These are phyloP conservation scores for Circinella umbellata DNA, from an alignment of 371 early-diverging fungal genomes.

Conservation along the genomic window DNA sequence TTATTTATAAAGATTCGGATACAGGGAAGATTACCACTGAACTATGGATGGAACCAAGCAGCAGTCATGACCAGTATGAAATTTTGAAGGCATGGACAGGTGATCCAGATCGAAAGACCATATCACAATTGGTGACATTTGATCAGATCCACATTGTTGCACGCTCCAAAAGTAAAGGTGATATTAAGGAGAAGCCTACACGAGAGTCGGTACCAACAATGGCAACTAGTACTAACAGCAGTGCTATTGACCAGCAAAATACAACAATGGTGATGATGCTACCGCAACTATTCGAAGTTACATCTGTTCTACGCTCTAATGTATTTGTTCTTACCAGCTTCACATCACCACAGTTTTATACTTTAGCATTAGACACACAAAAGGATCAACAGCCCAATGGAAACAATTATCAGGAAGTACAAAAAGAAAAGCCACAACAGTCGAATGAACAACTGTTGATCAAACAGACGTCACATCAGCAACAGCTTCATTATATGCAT, in stretches of 20 bases:
- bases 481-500: not conserved
- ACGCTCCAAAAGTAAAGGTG: constrained; percentile 38
- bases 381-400: not conserved
- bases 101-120: constrained; percentile 60
- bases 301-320: constrained; percentile 52
- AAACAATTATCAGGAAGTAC: not conserved
- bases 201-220: not conserved
- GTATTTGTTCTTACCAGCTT: constrained; percentile 52
- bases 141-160: constrained; percentile 76
- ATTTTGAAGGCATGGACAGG: constrained; percentile 55
- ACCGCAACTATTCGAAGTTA: constrained; percentile 52
- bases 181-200: constrained; percentile 28
- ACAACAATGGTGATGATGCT: constrained; percentile 34
- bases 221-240: too few species aligned
- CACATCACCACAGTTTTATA: constrained; percentile 2
- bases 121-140: constrained; percentile 76
- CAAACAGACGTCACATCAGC: not conserved
- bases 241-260: constrained; percentile 10
- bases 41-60: constrained; percentile 79
- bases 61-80: constrained; percentile 42
- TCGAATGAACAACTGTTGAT: too few species aligned
- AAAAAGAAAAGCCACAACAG: not conserved
- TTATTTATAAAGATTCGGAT: constrained; percentile 65
- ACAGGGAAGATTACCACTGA: constrained; percentile 71
- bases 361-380: not conserved